These are phyloP conservation scores for Sphagnum fallax DNA, from an alignment of 228 moss, liverwort and hornwort species.

Conservation along the genomic window DNA sequence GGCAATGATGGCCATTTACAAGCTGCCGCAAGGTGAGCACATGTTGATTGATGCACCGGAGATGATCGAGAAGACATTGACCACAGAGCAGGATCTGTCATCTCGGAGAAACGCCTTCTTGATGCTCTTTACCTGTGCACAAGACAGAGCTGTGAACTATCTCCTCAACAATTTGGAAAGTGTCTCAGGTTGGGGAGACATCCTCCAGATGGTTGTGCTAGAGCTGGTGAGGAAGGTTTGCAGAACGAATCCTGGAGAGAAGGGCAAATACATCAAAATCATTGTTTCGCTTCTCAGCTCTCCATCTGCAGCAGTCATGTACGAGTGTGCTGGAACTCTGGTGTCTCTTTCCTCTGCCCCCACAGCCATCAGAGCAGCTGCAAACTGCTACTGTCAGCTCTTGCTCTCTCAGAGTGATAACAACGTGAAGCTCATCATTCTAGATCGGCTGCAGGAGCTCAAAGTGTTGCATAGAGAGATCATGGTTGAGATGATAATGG, in stretches of 20 bases:
- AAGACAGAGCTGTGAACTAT: conserved; percentile 83
- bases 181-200: conserved; percentile 87
- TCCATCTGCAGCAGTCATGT: conserved; percentile 90
- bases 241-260: conserved; percentile 73
- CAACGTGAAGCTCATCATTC: conserved; percentile 91
- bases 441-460: conserved; percentile 96
- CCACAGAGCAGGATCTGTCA: conserved; percentile 76
- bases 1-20: conserved; percentile 86
- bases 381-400: conserved; percentile 87
- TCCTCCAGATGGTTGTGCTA: conserved; percentile 91
- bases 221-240: conserved; percentile 91
- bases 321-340: conserved; percentile 87
- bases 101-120: conserved; percentile 83
- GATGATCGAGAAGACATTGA: conserved; percentile 74
- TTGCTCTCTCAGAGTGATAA: conserved; percentile 90
- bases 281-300: conserved; percentile 85
- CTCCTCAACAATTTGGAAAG: conserved; percentile 71
- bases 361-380: conserved; percentile 88
- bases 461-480: conserved; percentile 78
- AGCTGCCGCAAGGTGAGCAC: conserved; percentile 84
- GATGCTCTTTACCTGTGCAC: conserved; percentile 94
- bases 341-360: conserved; percentile 93
- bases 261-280: conserved; percentile 94
- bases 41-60: conserved; percentile 81
- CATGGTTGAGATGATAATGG: conserved; percentile 96